Conservation (phyloP, 2,329 filamentous ascomycete species). For the Penicillium sp. region DNA sequence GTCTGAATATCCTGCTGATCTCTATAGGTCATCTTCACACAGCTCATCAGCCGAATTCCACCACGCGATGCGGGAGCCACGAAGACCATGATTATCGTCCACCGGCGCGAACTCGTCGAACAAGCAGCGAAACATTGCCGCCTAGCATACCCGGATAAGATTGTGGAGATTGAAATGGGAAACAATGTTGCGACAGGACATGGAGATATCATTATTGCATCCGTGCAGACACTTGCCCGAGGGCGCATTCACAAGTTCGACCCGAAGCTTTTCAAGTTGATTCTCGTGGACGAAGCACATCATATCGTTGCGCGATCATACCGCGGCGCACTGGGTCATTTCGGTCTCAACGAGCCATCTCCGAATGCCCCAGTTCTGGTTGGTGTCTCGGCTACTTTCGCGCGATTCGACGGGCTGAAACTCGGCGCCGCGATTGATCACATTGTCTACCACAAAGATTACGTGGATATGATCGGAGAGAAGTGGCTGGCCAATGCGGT, state of each 20-base stretch:
- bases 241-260: constrained; percentile 83
- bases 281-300: constrained; percentile 95
- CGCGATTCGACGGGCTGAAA: constrained; percentile 81
- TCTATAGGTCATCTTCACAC: constrained; percentile 86
- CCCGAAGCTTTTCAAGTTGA: constrained; percentile 78
- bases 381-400: constrained; percentile 84
- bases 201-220: constrained; percentile 93
- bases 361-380: constrained; percentile 70
- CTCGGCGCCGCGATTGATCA: constrained; percentile 88
- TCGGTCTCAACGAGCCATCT: constrained; percentile 67
- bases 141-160: constrained; percentile 78
- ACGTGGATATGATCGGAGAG: constrained; percentile 80
- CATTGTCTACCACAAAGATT: constrained; percentile 93
- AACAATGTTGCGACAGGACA: constrained; percentile 73
- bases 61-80: constrained; percentile 63
- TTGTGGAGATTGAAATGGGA: constrained; percentile 91
- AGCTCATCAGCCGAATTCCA: constrained; percentile 80
- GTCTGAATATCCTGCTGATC: constrained; percentile 16
- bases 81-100: constrained; percentile 88
- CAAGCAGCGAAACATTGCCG: constrained; percentile 88
- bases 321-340: constrained; percentile 75
- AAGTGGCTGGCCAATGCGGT: constrained; percentile 92
- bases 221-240: constrained; percentile 82
- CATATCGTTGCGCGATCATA: constrained; percentile 91
- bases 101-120: constrained; percentile 90